Evolutionary conservation across 805 yeast species (phyloP).

Genomic region (Ogataea paraovalis): DNA sequence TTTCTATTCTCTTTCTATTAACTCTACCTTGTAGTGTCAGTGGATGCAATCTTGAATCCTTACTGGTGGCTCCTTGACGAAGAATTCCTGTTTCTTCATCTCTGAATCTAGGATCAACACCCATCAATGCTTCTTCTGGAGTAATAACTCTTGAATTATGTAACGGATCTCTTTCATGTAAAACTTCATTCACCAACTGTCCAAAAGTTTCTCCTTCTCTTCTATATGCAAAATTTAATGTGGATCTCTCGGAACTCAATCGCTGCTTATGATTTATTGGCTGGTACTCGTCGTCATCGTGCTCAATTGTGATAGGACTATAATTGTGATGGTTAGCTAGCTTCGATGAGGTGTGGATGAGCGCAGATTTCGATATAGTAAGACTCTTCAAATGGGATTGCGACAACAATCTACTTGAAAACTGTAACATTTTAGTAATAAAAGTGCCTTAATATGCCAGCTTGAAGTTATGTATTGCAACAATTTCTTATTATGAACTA

Average conservation of each 20-base stretch:
- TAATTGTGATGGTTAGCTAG: neutral
- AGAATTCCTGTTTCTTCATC: constrained; percentile 29
- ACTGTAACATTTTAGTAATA: neutral
- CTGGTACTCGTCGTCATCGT: constrained; percentile 15
- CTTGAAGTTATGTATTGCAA: too few relatives aligned
- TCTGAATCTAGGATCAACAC: constrained; percentile 32
- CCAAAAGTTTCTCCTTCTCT: constrained; percentile 40
- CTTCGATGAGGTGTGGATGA: neutral
- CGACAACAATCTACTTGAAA: neutral
- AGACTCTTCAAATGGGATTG: neutral
- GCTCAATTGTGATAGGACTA: constrained; percentile 19
- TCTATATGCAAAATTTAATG: constrained; percentile 33
- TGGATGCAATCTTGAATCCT: constrained; percentile 54
- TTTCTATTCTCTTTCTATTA: constrained; percentile 44
- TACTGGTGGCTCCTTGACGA: constrained; percentile 37
- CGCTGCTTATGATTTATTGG: constrained; percentile 16
- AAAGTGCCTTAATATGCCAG: too few relatives aligned
- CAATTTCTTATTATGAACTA: too few relatives aligned
- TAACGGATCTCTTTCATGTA: constrained; percentile 31
- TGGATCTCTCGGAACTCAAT: constrained; percentile 21
- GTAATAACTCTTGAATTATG: constrained; percentile 34
- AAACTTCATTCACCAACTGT: constrained; percentile 36
- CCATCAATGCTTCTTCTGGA: constrained; percentile 32
- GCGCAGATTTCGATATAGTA: neutral
- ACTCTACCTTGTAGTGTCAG: constrained; percentile 55